These are phyloP conservation scores for Aspergillus sp. DNA, from an alignment of 2,329 filamentous ascomycete species.

Conservation along the genomic window DNA sequence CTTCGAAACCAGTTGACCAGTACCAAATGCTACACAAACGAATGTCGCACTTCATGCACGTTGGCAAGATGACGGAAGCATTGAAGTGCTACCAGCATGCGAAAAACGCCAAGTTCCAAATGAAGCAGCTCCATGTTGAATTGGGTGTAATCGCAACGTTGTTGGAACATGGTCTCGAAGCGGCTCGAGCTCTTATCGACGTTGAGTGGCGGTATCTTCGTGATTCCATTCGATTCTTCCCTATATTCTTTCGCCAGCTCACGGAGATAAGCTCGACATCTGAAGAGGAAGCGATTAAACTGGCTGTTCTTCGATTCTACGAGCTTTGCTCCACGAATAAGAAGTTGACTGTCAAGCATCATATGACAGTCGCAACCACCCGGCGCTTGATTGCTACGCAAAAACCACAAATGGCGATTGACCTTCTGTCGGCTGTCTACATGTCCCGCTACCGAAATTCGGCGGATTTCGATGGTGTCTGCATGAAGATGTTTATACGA, in stretches of 20 bases:
- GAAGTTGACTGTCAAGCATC: constrained; percentile 30
- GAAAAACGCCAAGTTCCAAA: constrained; percentile 20
- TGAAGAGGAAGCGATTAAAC: constrained; percentile 25
- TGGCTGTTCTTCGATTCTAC: constrained; percentile 37
- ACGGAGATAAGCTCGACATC: constrained; percentile 16
- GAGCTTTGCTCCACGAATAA: constrained; percentile 29
- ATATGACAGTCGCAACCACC: constrained; percentile 24
- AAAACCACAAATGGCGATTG: constrained; percentile 23
- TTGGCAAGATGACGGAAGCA: constrained; percentile 28
- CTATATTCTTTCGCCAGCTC: constrained; percentile 33
- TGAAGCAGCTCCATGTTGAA: constrained; percentile 31
- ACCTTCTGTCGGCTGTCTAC: constrained; percentile 32
- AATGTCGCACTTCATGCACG: constrained; percentile 34
- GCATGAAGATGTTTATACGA: constrained; percentile 34
- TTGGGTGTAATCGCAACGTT: constrained; percentile 33
- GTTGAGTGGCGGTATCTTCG: constrained; percentile 22
- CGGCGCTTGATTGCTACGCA: constrained; percentile 22
- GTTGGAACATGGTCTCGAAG: constrained; percentile 22
- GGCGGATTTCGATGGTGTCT: constrained; percentile 30
- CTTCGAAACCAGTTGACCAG: constrained; percentile 24
- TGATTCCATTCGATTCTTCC: constrained; percentile 19
- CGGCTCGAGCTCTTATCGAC: constrained; percentile 29
- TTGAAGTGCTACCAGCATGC: constrained; percentile 26
- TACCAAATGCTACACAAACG: constrained; percentile 31
- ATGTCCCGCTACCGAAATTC: constrained; percentile 30